Conservation (phyloP, 305 asterid species). For the Plantago rigida region DNA sequence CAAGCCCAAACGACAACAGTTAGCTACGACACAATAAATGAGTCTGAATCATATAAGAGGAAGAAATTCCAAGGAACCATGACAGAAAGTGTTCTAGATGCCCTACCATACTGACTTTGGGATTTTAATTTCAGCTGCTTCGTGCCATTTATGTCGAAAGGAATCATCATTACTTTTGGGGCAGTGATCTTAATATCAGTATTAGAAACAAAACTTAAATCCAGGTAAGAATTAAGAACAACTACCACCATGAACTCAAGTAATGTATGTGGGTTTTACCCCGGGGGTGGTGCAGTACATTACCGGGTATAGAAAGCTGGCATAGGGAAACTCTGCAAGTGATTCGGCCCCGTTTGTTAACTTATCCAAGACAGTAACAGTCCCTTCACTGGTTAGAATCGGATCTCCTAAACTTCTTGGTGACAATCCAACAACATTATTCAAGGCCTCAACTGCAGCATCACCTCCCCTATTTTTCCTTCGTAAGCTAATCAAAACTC, state of each 20-base stretch:
- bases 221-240: constrained; percentile 8
- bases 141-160: no score
- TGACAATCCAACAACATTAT: constrained; percentile 48
- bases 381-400: constrained; percentile 31
- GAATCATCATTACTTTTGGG: not conserved
- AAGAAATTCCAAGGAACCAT: no score
- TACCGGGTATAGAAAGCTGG: constrained; percentile 88
- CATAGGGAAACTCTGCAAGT: constrained; percentile 87
- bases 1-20: no score
- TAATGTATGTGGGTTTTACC: no score
- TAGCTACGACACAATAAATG: no score
- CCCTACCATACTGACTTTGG: not conserved
- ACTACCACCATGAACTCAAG: not conserved
- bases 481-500: constrained; percentile 72
- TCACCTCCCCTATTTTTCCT: constrained; percentile 48
- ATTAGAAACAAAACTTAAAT: not conserved
- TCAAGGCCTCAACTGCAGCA: constrained; percentile 65
- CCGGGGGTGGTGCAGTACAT: not conserved
- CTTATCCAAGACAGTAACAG: constrained; percentile 36
- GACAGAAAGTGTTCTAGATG: not conserved
- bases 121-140: constrained; percentile 7
- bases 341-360: constrained; percentile 75
- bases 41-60: not conserved
- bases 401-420: constrained; percentile 34
- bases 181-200: constrained; percentile 1